A percentile compares a stretch with the other conserved stretches of the same genome.
phyloP scores from a whole-genome alignment of 106 monocot genomes.

The Gastrodia elata region DNA sequence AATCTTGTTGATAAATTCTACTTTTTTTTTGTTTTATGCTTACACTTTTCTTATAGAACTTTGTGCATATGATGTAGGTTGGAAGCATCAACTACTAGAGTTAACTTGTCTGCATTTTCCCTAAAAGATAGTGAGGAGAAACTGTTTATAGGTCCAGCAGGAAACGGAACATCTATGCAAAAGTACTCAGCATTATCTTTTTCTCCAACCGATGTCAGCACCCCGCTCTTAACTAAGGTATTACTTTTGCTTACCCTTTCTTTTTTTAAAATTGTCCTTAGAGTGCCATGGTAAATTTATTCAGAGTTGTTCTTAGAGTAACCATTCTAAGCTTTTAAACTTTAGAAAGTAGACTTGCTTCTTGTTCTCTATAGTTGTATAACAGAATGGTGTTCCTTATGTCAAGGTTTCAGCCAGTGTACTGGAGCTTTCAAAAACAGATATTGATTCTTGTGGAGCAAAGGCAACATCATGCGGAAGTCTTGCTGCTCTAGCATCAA shows the following conservation, averaged over 20 bases:
- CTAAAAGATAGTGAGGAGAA: conserved; percentile 16
- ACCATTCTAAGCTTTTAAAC: not conserved
- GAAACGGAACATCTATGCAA: conserved; percentile 20
- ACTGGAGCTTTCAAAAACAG: conserved; percentile 56
- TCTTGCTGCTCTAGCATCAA: conserved; percentile 46
- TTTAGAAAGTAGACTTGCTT: not conserved
- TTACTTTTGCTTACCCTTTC: too few relatives aligned
- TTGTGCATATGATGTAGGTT: conserved; percentile 28
- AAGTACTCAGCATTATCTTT: not conserved
- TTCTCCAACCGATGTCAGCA: not conserved
- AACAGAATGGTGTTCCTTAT: not conserved
- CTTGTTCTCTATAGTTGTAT: not conserved
- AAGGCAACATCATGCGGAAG: conserved; percentile 77
- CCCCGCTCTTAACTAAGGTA: conserved; percentile 24
- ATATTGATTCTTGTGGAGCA: conserved; percentile 53
- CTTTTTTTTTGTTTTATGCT: not conserved
- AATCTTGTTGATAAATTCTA: not conserved
- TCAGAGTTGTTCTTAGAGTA: too few relatives aligned
- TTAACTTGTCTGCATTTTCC: conserved; percentile 30
- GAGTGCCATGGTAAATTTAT: not conserved
- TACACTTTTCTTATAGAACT: not conserved
- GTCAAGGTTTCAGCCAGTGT: conserved; percentile 13
- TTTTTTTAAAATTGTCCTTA: not conserved
- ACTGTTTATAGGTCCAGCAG: conserved; percentile 16
- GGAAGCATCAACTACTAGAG: conserved; percentile 62